Evolutionary conservation across 768 basidiomycete genomes (phyloP).

Genomic region (Boletus pseudo-olivaceus): DNA sequence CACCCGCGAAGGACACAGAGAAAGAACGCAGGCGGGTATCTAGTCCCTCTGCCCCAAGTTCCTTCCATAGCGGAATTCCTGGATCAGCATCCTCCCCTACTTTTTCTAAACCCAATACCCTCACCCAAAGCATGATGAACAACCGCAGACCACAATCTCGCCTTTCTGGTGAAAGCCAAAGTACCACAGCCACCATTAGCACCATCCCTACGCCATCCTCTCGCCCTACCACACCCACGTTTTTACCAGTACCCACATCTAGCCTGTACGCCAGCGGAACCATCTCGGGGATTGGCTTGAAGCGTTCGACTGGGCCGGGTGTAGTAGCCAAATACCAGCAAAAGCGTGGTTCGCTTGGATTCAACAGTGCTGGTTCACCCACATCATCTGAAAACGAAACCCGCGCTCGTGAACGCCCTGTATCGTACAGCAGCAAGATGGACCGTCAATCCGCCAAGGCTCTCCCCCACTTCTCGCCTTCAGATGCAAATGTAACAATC

Average conservation of each 20-base stretch:
- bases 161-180: slow-evolving; percentile 58
- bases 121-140: slow-evolving; percentile 41
- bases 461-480: slow-evolving; percentile 41
- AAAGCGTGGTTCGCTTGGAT: slow-evolving; percentile 65
- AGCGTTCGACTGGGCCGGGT: slow-evolving; percentile 56
- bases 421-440: slow-evolving; percentile 24
- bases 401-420: slow-evolving; percentile 26
- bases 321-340: slow-evolving; percentile 39
- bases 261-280: slow-evolving; percentile 42
- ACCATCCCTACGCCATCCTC: slow-evolving; percentile 66
- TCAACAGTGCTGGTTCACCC: slow-evolving; percentile 34
- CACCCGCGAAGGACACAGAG: slow-evolving; percentile 55
- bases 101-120: slow-evolving; percentile 39
- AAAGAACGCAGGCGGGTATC: slow-evolving; percentile 58
- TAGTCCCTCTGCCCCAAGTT: slow-evolving; percentile 56
- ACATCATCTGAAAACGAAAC: slow-evolving; percentile 27
- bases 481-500: slow-evolving; percentile 45
- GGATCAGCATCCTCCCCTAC: slow-evolving; percentile 47
- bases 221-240: slow-evolving; percentile 73
- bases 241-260: slow-evolving; percentile 64
- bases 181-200: slow-evolving; percentile 53
- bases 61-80: slow-evolving; percentile 48
- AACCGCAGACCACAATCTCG: slow-evolving; percentile 71
- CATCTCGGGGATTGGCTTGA: slow-evolving; percentile 42
- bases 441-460: slow-evolving; percentile 29